Conservation (phyloP, 2,329 filamentous ascomycete species). For the Phoma sp. region DNA sequence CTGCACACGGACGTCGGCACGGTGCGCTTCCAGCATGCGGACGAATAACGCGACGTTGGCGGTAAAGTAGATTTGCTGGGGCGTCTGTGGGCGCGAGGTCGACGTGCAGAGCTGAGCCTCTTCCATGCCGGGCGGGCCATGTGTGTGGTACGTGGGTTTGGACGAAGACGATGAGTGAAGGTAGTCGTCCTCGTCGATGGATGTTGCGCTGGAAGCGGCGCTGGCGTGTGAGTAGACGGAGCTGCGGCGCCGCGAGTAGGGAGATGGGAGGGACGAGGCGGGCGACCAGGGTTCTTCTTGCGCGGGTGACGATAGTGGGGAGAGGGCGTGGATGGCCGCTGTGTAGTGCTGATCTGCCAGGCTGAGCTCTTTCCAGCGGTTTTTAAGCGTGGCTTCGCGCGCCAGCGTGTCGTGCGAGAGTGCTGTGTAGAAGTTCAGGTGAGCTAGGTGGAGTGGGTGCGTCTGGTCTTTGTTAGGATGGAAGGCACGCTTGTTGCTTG, state of each 20-base stretch:
- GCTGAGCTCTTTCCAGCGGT: slow-evolving; percentile 39
- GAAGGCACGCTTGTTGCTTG: background rate
- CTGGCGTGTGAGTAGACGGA: slow-evolving; percentile 15
- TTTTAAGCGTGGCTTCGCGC: slow-evolving; percentile 40
- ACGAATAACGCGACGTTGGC: slow-evolving; percentile 35
- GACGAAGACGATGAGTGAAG: slow-evolving; percentile 5
- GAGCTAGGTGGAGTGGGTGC: slow-evolving; percentile 43
- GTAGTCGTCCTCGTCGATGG: slow-evolving; percentile 19
- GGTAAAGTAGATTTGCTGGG: slow-evolving; percentile 29
- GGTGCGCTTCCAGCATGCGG: slow-evolving; percentile 36
- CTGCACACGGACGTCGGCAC: slow-evolving; percentile 32
- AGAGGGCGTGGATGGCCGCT: slow-evolving; percentile 30
- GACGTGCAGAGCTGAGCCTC: background rate
- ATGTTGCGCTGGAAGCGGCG: slow-evolving; percentile 32
- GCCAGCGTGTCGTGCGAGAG: slow-evolving; percentile 47
- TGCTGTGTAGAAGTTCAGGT: slow-evolving; percentile 48
- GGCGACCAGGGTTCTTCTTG: slow-evolving; percentile 8
- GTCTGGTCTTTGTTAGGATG: slow-evolving; percentile 24
- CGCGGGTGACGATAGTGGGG: background rate
- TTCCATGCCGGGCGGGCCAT: too few species aligned
- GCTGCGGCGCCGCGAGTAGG: slow-evolving; percentile 2
- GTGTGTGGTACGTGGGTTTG: background rate
- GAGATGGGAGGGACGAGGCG: slow-evolving; percentile 1
- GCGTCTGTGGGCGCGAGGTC: slow-evolving; percentile 12
- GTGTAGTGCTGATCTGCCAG: slow-evolving; percentile 45